Evolutionary conservation across 805 yeast genomes (phyloP), one percentile per base, ranked within the genome.

Genomic region (Cyberlindnera mycetangii): DNA sequence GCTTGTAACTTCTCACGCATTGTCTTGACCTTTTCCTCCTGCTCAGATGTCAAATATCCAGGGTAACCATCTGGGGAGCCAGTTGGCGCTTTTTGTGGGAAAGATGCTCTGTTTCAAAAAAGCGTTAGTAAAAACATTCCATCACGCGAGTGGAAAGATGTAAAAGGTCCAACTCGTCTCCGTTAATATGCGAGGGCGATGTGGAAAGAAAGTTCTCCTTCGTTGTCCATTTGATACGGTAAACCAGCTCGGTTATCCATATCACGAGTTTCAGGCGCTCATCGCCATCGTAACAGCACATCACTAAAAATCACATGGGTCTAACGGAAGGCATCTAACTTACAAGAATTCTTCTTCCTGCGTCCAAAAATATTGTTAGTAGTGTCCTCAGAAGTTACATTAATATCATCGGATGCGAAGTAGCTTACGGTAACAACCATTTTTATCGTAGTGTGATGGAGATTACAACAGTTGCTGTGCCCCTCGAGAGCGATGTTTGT

Each of bases 31-130:
- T 76, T 74, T 24, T 69, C 66, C 62, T 75, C 70, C 68, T 93
- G 96, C 37, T 78, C 79, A 9, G 75, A 76, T 10, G 88, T 81
- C 50, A 89, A 70, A 59, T 78, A 79, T 24, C 97, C 95, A 21
- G 95, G 89, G 65, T 79, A 83, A 5, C 97, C 97, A 20, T 86
- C 71, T 50, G 77, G 78, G 5, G 76, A 65, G 15, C 80, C 76
- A 18, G 78, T 74, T n/a, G 85, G 81, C 39, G 80, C 73, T 15
- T 61, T 67, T 61, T 85, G 90, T 22, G 95, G 93, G 62, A 74
- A 85, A n/a, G 89, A 81, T 20, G 44, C 53, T 42, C 62, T 55
- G 35, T 42, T n/a, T n/a, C 4, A 36, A n/a, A 20, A 15, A 38
- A 42, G 45, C 22, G 30, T 22, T 16, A n/a, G 32, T 30, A 22